These are phyloP conservation scores for Parastagonospora nodorum DNA, from an alignment of 2,329 filamentous ascomycete genomes.

Conservation along the genomic window DNA sequence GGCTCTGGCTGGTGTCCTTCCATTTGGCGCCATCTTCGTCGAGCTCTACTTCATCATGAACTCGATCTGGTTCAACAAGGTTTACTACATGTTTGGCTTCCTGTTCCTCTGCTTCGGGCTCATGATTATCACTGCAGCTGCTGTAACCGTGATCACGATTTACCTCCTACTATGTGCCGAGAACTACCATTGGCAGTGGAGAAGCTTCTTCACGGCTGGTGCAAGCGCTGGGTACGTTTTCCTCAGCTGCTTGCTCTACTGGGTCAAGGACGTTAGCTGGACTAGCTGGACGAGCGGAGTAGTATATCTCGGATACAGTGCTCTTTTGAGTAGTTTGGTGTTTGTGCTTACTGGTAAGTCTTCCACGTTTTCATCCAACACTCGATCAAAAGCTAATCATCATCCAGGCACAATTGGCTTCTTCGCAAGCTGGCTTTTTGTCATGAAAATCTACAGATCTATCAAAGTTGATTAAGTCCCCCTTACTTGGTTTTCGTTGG, in stretches of 20 bases:
- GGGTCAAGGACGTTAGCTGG: slow-evolving; percentile 84
- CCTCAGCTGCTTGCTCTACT: slow-evolving; percentile 86
- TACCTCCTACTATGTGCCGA: slow-evolving; percentile 96
- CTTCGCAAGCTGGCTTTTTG: slow-evolving; percentile 92
- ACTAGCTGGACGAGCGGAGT: slow-evolving; percentile 84
- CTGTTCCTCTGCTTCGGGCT: slow-evolving; percentile 96
- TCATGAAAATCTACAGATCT: slow-evolving; percentile 91
- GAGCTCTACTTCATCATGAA: slow-evolving; percentile 99
- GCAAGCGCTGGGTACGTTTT: slow-evolving; percentile 93
- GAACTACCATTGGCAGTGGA: slow-evolving; percentile 99
- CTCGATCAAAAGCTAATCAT: slow-evolving; percentile 11
- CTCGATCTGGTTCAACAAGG: slow-evolving; percentile 97
- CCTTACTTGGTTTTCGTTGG: not conserved
- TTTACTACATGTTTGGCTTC: slow-evolving; percentile 99
- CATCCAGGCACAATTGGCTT: slow-evolving; percentile 86
- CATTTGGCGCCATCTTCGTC: slow-evolving; percentile 96
- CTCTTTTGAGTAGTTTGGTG: slow-evolving; percentile 85
- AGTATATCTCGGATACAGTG: slow-evolving; percentile 91
- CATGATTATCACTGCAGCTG: slow-evolving; percentile 93
- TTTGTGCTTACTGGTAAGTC: slow-evolving; percentile 89
- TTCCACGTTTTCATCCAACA: not conserved
- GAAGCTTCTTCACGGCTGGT: slow-evolving; percentile 88
- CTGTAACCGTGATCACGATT: slow-evolving; percentile 90
- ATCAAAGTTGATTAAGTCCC: slow-evolving; percentile 86
- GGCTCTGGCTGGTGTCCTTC: slow-evolving; percentile 87